phyloP scores from a whole-genome alignment of 768 basidiomycete species.

The Mycena belliarum region DNA sequence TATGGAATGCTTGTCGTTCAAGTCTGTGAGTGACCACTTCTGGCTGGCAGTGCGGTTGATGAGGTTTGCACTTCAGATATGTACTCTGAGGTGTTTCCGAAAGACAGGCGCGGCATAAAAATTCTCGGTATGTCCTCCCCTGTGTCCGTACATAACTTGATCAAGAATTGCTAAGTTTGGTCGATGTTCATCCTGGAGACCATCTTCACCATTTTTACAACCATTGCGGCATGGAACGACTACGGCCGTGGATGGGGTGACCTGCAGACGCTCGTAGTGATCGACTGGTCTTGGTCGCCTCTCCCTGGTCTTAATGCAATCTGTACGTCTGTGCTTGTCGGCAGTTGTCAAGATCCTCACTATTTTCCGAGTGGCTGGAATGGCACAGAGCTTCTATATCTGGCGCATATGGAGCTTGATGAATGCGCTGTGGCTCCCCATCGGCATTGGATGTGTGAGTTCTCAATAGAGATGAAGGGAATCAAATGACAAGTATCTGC shows the following conservation, averaged over 20 bases:
- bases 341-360: no score
- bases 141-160: background rate
- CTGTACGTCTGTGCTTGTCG: conserved; percentile 9
- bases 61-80: background rate
- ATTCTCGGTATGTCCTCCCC: conserved; percentile 3
- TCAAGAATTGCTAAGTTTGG: conserved; percentile 13
- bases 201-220: conserved; percentile 9
- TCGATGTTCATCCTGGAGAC: conserved; percentile 16
- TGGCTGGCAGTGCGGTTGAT: background rate
- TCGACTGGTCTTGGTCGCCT: conserved; percentile 16
- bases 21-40: conserved; percentile 3
- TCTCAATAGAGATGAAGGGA: background rate
- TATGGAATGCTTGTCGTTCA: conserved; percentile 13
- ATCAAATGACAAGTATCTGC: background rate
- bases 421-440: conserved; percentile 5
- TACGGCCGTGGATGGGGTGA: conserved; percentile 20
- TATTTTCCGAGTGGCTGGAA: conserved; percentile 11
- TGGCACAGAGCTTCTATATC: conserved; percentile 21
- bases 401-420: conserved; percentile 17
- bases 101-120: conserved; percentile 9
- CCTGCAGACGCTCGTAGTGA: background rate
- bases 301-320: conserved; percentile 6
- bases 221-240: conserved; percentile 17
- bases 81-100: conserved; percentile 10
- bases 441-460: conserved; percentile 4